Percentiles rank a stretch among this genome's conserved stretches.
phyloP scores from a whole-genome alignment of 2,329 filamentous ascomycete genomes.

The Colletotrichum lupini region DNA sequence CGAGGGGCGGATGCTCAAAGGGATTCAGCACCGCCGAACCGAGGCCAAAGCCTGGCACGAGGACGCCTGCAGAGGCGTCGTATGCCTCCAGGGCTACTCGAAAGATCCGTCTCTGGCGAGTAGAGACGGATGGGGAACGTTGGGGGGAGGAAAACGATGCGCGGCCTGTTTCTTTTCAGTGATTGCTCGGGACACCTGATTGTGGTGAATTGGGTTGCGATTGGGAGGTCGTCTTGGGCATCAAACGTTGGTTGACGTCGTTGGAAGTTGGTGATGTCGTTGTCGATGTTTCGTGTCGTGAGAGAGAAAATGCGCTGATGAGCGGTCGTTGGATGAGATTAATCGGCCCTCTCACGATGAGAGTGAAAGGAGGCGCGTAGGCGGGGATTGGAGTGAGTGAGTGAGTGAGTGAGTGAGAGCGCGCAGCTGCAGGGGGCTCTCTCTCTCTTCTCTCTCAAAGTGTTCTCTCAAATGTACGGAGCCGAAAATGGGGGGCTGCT shows the following conservation, averaged over 20 bases:
- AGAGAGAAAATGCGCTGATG: neutral
- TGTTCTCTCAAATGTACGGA: neutral
- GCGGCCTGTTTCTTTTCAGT: neutral
- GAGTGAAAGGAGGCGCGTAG: neutral
- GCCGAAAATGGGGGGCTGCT: neutral
- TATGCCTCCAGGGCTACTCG: slow-evolving; percentile 49
- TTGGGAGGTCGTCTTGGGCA: neutral
- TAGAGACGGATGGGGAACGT: slow-evolving; percentile 23
- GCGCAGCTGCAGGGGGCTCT: neutral
- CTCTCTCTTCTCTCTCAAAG: no score
- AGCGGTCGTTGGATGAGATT: neutral
- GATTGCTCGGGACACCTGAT: slow-evolving; percentile 10
- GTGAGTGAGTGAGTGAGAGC: neutral
- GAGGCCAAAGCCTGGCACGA: slow-evolving; percentile 48
- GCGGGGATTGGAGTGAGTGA: neutral
- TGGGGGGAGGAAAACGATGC: neutral
- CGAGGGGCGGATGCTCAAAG: slow-evolving; percentile 35
- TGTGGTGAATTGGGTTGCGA: slow-evolving; percentile 1
- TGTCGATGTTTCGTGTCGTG: neutral
- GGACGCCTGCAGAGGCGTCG: slow-evolving; percentile 44
- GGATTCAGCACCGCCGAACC: slow-evolving; percentile 45
- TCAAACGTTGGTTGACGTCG: no score
- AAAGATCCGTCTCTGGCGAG: slow-evolving; percentile 37
- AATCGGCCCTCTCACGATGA: neutral
- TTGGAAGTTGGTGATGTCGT: neutral